Evolutionary conservation across 2,329 filamentous ascomycete genomes (phyloP).

Genomic region (Ophiocordyceps robertsii): DNA sequence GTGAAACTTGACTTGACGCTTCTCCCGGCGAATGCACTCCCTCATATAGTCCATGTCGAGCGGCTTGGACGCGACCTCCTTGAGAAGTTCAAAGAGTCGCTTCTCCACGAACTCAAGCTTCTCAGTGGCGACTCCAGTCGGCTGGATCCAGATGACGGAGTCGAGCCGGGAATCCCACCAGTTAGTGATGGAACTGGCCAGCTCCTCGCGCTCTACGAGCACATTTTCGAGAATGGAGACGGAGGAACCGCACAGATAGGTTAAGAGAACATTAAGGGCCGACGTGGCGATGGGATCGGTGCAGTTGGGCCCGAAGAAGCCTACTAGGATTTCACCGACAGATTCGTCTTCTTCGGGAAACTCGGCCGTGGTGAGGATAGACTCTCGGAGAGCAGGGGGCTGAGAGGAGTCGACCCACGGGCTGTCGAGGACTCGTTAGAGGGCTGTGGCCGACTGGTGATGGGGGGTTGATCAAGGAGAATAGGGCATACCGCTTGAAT

Average conservation of each 20-base stretch:
- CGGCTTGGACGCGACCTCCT: conserved; percentile 65
- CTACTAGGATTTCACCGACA: conserved; percentile 73
- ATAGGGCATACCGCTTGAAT: conserved; percentile 47
- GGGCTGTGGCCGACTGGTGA: too few relatives aligned
- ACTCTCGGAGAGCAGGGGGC: conserved; percentile 58
- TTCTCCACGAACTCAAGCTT: conserved; percentile 76
- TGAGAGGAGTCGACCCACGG: conserved; percentile 87
- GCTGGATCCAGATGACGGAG: conserved; percentile 71
- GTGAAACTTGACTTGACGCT: conserved; percentile 68
- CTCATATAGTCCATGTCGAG: conserved; percentile 83
- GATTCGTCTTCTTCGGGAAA: conserved; percentile 97
- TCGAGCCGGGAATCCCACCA: conserved; percentile 69
- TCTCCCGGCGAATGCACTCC: conserved; percentile 74
- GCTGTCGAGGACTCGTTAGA: conserved; percentile 11
- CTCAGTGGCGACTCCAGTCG: conserved; percentile 76
- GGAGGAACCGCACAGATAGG: conserved; percentile 85
- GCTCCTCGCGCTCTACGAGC: conserved; percentile 83
- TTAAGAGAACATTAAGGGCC: conserved; percentile 67
- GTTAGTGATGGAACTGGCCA: conserved; percentile 75
- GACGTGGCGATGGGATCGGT: conserved; percentile 54
- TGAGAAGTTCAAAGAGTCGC: conserved; percentile 70
- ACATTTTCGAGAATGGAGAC: conserved; percentile 84
- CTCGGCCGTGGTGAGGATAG: conserved; percentile 63
- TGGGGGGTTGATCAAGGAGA: too few relatives aligned
- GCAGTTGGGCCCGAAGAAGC: conserved; percentile 76